Evolutionary conservation across 2,329 filamentous ascomycete species (phyloP), one percentile per base, ranked within the genome.

Genomic region (Cladosporium sp.): DNA sequence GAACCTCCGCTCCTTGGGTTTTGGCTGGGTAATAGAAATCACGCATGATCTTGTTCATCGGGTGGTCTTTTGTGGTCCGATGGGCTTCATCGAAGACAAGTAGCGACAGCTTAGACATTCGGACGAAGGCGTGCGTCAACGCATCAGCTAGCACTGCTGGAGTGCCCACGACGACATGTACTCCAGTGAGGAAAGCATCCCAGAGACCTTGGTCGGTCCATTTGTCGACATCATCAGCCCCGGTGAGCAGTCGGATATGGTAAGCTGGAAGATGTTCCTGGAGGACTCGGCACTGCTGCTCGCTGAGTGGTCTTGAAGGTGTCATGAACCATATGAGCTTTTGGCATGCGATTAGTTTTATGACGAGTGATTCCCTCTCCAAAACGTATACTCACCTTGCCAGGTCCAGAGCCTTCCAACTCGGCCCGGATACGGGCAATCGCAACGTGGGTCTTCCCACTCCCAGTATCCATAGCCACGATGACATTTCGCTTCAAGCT

Each of bases 81-180:
- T 95, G 89, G 8, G 86, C 87, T 80, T 95, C 90, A 61, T 95
- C 90, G 58, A 95, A 86, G 0, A 95, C 77, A 13, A 94, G 69
- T 4, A 95, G 71, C 4, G 83, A 75, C 18, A 95, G 67, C 2
- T 72, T 72, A 0, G 72, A 62, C 59, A 94, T 77, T 1, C 65
- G 73, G 2, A 95, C 78, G 62, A 94, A 94, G 0, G 77, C 86
- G 68, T 93, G 87, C 1, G 69, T 72, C 35, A 94, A 72, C 2
- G 87, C 88, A 66, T 94, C 86, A 2, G 80, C 70, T 11, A 95
- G 73, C 1, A 94, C 77, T 53, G 86, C 83, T 53, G 85, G 83
- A 0, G 90, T 93, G 0, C 86, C 89, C 1, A 95, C 76, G 4
- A 94, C 79, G n/a, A 94, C 74, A 1, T 80, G 77, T 18, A 86